These are phyloP conservation scores for Pinus tabuliformis DNA, from an alignment of 75 land plant genomes.

Conservation along the genomic window DNA sequence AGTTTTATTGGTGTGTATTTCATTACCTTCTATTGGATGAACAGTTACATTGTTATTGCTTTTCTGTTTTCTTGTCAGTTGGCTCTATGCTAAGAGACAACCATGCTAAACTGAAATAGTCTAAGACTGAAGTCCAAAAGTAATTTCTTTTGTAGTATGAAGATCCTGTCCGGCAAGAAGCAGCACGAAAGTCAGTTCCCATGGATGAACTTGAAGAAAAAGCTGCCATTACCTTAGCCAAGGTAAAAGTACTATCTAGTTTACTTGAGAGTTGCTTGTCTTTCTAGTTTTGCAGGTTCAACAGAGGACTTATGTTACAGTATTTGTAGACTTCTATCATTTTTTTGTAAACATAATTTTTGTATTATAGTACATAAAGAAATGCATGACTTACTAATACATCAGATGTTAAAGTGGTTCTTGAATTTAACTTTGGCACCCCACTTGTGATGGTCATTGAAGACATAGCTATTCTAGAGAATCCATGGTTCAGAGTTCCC, in stretches of 20 bases:
- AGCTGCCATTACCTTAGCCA: constrained; percentile 72
- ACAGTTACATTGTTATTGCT: background rate
- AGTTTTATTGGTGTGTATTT: constrained; percentile 50
- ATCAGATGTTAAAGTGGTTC: too few relatives aligned
- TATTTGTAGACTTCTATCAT: too few relatives aligned
- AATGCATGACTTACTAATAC: too few relatives aligned
- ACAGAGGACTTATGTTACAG: too few relatives aligned
- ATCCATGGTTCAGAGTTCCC: too few relatives aligned
- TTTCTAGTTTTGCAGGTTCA: too few relatives aligned
- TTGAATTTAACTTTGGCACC: too few relatives aligned
- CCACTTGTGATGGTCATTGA: too few relatives aligned
- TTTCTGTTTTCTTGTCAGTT: background rate
- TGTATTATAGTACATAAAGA: too few relatives aligned
- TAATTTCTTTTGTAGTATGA: constrained; percentile 54
- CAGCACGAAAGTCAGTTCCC: constrained; percentile 66
- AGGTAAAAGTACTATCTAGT: constrained; percentile 25
- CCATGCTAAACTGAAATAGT: background rate
- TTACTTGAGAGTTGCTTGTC: too few relatives aligned
- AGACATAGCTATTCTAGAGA: too few relatives aligned
- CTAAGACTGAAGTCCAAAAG: background rate
- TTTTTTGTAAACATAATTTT: too few relatives aligned
- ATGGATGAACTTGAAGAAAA: constrained; percentile 85
- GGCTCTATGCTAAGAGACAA: background rate
- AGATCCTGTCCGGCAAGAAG: constrained; percentile 63
- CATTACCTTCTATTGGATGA: background rate